Percentiles rank a stretch among this genome's conserved stretches.
phyloP scores from a whole-genome alignment of 495 filamentous ascomycete genomes.

The Xylaria telfairii region DNA sequence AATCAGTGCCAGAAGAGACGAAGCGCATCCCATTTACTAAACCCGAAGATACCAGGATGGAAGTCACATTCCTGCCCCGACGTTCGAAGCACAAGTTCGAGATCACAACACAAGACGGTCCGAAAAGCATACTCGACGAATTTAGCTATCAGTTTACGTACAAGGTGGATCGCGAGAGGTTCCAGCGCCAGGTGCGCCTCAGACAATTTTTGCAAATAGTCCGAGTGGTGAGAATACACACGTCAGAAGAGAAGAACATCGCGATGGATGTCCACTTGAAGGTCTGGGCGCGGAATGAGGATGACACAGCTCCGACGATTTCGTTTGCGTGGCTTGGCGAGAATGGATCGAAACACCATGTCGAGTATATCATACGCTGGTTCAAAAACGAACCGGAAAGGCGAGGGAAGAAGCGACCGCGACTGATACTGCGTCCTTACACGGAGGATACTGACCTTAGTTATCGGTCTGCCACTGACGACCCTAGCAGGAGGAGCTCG shows the following conservation, averaged over 20 bases:
- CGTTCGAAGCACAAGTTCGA: conserved; percentile 28
- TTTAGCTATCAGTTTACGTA: conserved; percentile 29
- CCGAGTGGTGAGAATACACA: conserved; percentile 27
- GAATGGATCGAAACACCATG: conserved; percentile 19
- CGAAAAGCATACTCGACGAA: not conserved
- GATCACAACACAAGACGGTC: conserved; percentile 10
- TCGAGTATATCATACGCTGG: conserved; percentile 34
- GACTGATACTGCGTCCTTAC: conserved; percentile 25
- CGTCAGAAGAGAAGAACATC: conserved; percentile 19
- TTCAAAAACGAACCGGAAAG: conserved; percentile 32
- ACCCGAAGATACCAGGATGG: conserved; percentile 24
- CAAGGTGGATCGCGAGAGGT: conserved; percentile 29
- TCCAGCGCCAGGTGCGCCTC: conserved; percentile 25
- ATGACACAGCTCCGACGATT: conserved; percentile 29
- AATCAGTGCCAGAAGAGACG: conserved; percentile 23
- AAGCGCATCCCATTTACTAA: conserved; percentile 30
- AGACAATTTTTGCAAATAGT: conserved; percentile 28
- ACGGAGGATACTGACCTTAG: conserved; percentile 25
- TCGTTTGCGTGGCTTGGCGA: conserved; percentile 29
- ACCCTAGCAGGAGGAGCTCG: not conserved
- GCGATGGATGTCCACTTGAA: conserved; percentile 30
- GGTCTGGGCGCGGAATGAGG: conserved; percentile 28
- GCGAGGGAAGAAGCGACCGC: conserved; percentile 25
- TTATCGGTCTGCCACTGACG: conserved; percentile 11
- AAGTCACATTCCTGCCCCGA: conserved; percentile 15